Percentiles rank a stretch among this genome's conserved stretches.
phyloP scores from a whole-genome alignment of 495 filamentous ascomycete genomes.

The Aspergillus diversus region DNA sequence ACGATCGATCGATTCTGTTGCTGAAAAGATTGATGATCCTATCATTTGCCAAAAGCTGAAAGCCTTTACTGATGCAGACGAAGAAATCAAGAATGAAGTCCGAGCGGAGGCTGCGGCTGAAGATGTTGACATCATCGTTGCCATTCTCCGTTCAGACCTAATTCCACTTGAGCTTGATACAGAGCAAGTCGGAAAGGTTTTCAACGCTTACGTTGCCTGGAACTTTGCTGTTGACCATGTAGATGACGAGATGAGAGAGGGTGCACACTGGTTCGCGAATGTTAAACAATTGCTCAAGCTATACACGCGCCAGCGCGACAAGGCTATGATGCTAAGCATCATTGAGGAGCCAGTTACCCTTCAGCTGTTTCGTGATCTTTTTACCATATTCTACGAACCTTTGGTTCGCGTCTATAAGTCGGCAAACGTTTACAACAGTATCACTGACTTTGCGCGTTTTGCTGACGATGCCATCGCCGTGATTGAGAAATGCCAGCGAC shows the following conservation, averaged over 20 bases:
- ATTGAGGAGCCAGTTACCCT: constrained; percentile 95
- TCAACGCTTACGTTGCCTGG: constrained; percentile 97
- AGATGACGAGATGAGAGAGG: constrained; percentile 83
- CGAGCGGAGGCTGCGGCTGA: constrained; percentile 71
- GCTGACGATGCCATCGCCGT: constrained; percentile 89
- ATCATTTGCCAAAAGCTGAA: constrained; percentile 83
- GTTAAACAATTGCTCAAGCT: constrained; percentile 95
- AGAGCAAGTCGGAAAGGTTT: constrained; percentile 79
- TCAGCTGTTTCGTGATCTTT: constrained; percentile 91
- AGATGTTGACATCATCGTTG: constrained; percentile 79
- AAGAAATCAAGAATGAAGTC: constrained; percentile 72
- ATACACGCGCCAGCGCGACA: constrained; percentile 88
- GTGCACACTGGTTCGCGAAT: constrained; percentile 87
- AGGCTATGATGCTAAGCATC: constrained; percentile 93
- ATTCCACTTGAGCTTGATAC: constrained; percentile 68
- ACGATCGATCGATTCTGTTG: constrained; percentile 77
- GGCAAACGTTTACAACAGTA: constrained; percentile 94
- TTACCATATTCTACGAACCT: constrained; percentile 98
- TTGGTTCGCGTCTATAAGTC: constrained; percentile 97
- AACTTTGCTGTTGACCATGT: constrained; percentile 91
- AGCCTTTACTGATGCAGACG: constrained; percentile 72
- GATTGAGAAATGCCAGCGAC: constrained; percentile 84
- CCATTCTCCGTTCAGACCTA: constrained; percentile 74
- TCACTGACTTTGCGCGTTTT: constrained; percentile 94
- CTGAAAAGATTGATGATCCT: constrained; percentile 72